Base-by-base conservation (phyloP, 1,284 basidiomycete genomes). In the Gomphus bonarii region DNA sequence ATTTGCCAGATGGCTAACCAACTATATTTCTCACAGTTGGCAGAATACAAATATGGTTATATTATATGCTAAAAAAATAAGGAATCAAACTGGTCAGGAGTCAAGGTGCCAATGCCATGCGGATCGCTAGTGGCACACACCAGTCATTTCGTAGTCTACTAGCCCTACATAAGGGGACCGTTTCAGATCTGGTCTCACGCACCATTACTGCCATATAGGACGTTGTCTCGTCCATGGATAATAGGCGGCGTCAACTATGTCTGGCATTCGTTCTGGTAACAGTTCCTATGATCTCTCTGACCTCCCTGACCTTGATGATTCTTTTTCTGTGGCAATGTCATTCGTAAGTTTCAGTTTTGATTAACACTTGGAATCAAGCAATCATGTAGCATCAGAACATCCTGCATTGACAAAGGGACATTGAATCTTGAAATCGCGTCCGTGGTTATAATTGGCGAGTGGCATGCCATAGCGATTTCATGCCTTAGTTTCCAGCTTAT, bases 211-310 rank as follows among this genome's bases (percentile, higher is more conserved):
- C 12, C 10, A 1, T 22, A 6, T 14, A n/a, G 38, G 16, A 40
- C 16, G 3, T 16, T 3, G 16, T 40, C 14, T 40, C 16, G 9
- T 44, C 6, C 42, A 44, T 44, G 42, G 8, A 44, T 44, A 16
- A n/a, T 22, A 44, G 9, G 20, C 42, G 5, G 20, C 18, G 42
- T 44, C 18, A 20, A n/a, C 42, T 44, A 20, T 44, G 42, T 20
- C n/a, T 44, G 20, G 20, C 18, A 4, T 22, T 44, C 18, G 22
- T 20, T 8, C 20, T 44, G 20, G 4, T 62, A 44, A 62, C 57
- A 11, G 51, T 64, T 10, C 55, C 43, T 18, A 50, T 61, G 25
- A 54, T 60, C n/a, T 53, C 63, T 30, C 47, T 62, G 60, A 38
- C 22, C 59, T 59, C 43, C 11, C 12, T 46, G 38, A 9, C 9